Evolutionary conservation across 148 eudicot species (phyloP).

Genomic region (Arbutus unedo): DNA sequence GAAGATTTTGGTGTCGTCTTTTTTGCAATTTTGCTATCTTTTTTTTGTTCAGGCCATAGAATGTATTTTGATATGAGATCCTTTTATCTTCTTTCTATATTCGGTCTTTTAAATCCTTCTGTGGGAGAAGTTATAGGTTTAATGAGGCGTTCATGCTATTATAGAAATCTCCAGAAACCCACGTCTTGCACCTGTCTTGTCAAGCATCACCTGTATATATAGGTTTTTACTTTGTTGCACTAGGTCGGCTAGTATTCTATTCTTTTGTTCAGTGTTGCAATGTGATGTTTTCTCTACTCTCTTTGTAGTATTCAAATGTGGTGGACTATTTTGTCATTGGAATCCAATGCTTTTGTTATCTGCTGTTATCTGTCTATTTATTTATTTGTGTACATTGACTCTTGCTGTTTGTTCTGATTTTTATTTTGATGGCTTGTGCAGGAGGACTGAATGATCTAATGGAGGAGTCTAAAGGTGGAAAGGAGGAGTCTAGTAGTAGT

Average conservation of each 20-base stretch:
- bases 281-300: neutral
- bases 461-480: constrained; percentile 79
- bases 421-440: constrained; percentile 16
- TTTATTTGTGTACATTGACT: neutral
- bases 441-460: constrained; percentile 64
- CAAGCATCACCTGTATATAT: neutral
- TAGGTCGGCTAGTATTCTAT: neutral
- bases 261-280: neutral
- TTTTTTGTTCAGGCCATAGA: neutral
- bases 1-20: neutral
- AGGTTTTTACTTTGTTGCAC: neutral
- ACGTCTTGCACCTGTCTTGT: neutral
- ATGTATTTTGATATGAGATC: neutral
- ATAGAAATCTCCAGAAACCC: neutral
- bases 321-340: neutral
- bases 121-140: too few species aligned
- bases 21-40: neutral
- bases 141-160: neutral
- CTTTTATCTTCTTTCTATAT: neutral
- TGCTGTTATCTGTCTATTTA: neutral
- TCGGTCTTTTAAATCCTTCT: neutral
- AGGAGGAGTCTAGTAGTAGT: constrained; percentile 73
- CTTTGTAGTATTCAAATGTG: neutral
- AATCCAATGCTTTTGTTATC: neutral
- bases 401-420: neutral